Evolutionary conservation across 1,284 basidiomycete species (phyloP), one percentile per base, ranked within the genome.

Genomic region (Cutaneotrichosporon cyanovorans): DNA sequence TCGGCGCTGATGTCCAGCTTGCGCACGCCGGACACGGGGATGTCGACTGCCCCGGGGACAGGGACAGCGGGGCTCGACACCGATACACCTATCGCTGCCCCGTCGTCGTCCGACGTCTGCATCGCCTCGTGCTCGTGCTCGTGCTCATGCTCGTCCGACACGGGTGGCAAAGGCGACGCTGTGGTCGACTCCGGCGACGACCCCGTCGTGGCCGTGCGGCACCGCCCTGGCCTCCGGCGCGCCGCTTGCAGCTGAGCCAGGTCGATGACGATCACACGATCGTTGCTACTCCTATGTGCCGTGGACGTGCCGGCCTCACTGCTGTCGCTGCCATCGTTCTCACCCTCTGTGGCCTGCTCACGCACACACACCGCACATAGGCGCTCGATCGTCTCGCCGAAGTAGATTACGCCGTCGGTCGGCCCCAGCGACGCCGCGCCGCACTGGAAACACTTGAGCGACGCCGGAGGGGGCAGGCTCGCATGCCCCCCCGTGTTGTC

Each of bases 361-460:
- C 53, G 45, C 20, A 60, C 55, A 40, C 63, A 68, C 21, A 52
- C 40, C 4, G 55, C 58, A 45, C 66, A 69, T 8, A 69, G 47
- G 33, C 63, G 51, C 46, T 67, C 65, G 35, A 58, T 47, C 21
- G 51, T 35, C 19, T 62, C 56, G 25, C 52, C 48, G 12, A 61
- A 42, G 16, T 60, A 40, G 21, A 57, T 42, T 10, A 55, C 47
- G 12, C 48, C 60, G 23, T 59, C 53, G 8, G 32, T 37, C 14
- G 40, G 51, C 19, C 51, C 44, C 4, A 48, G 46, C 4, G 37
- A 57, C 23, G 38, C 61, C 2, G 53, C 46, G 12, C 67, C 67
- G 50, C 67, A 69, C 19, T 61, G 36, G 1, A 61, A 49, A 46
- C 67, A 69, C 55, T 69, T 69, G 53, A 63, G 56, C 11, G 43